phyloP scores from a whole-genome alignment of 148 eudicot species.

The Nepenthes mirabilis region DNA sequence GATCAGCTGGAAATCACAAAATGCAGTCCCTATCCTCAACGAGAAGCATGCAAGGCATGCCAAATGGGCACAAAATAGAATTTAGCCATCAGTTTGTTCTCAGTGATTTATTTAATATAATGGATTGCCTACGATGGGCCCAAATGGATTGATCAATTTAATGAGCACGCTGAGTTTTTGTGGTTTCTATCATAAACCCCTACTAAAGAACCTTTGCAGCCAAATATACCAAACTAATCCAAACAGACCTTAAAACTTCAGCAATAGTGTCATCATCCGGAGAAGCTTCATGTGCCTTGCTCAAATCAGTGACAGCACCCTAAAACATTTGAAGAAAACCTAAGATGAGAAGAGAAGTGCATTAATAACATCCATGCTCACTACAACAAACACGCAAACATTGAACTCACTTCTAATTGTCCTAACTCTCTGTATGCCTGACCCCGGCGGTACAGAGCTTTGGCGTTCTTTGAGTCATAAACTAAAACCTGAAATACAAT shows the following conservation, averaged over 20 bases:
- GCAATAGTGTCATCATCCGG: conserved; percentile 91
- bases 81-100: too few relatives aligned
- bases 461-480: conserved; percentile 62
- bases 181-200: too few relatives aligned
- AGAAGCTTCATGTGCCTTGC: conserved; percentile 71
- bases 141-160: too few relatives aligned
- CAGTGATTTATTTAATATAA: too few relatives aligned
- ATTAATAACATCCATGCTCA: background rate
- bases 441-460: conserved; percentile 94
- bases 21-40: background rate
- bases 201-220: too few relatives aligned
- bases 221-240: background rate
- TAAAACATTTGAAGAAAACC: conserved; percentile 8
- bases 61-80: too few relatives aligned
- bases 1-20: background rate
- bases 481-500: conserved; percentile 52
- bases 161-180: too few relatives aligned
- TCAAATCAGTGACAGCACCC: conserved; percentile 82
- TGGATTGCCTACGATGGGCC: too few relatives aligned
- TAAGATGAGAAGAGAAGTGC: conserved; percentile 4
- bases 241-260: conserved; percentile 65
- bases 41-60: too few relatives aligned
- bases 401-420: conserved; percentile 46
- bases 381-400: background rate
- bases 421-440: conserved; percentile 88